Evolutionary conservation across 768 basidiomycete genomes (phyloP).

Genomic region (Lepiota venenata): DNA sequence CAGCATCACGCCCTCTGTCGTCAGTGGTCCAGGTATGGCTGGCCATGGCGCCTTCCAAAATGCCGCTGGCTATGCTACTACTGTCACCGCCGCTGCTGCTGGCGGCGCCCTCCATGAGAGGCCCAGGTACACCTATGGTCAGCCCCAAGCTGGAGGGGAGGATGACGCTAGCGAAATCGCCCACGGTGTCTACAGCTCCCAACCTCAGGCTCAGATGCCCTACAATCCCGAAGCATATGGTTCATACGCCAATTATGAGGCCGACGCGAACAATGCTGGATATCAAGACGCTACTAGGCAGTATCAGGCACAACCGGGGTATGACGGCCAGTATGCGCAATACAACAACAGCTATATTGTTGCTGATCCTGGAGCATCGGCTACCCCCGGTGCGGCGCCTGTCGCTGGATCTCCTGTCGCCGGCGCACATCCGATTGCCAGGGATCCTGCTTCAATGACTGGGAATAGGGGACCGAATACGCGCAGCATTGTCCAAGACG

Average conservation of each 20-base stretch:
- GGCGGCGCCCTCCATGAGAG: slow-evolving; percentile 8
- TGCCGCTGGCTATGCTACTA: slow-evolving; percentile 15
- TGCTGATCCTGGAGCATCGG: slow-evolving; percentile 13
- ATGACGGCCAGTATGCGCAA: slow-evolving; percentile 20
- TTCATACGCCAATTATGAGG: slow-evolving; percentile 33
- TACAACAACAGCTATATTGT: slow-evolving; percentile 12
- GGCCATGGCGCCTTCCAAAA: slow-evolving; percentile 35
- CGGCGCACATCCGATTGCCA: slow-evolving; percentile 3
- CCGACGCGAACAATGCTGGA: slow-evolving; percentile 16
- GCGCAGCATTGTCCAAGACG: slow-evolving; percentile 20
- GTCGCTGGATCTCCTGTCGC: slow-evolving; percentile 12
- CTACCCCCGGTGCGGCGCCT: neutral
- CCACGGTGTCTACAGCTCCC: slow-evolving; percentile 36
- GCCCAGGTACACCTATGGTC: slow-evolving; percentile 37
- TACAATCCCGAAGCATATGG: slow-evolving; percentile 44
- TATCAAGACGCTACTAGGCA: slow-evolving; percentile 29
- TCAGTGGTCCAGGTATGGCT: slow-evolving; percentile 33
- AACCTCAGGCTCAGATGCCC: slow-evolving; percentile 33
- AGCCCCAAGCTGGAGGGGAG: slow-evolving; percentile 14
- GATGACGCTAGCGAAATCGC: slow-evolving; percentile 30
- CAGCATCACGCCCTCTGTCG: slow-evolving; percentile 25
- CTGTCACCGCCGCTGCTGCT: slow-evolving; percentile 3
- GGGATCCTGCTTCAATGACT: neutral
- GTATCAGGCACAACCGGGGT: slow-evolving; percentile 27
- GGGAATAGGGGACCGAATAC: slow-evolving; percentile 16